Evolutionary conservation across 495 filamentous ascomycete species (phyloP), one percentile per base, ranked within the genome.

Genomic region (Hyaloscypha bicolor): DNA sequence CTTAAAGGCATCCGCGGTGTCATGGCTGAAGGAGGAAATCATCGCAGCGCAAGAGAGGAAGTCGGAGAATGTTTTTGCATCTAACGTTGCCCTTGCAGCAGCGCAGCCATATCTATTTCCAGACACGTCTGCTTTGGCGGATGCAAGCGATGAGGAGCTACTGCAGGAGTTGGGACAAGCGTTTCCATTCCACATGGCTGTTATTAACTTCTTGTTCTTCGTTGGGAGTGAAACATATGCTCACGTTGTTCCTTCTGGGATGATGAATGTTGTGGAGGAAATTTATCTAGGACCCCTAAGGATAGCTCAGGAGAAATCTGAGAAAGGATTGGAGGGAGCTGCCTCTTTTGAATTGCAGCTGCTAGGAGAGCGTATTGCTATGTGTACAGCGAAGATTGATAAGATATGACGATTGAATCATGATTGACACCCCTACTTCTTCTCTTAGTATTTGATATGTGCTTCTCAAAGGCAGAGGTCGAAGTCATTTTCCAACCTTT

Each of bases 1-100:
- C 3, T 83, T 95, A 55, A 93, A 92, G 69, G 93, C 90, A 16
- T 88, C 87, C 62, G 93, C 94, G 0, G 85, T 98, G 12, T 84
- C 86, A 30, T 97, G 96, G 91, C 79, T 97, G 4, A 94, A 93
- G 74, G 88, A 93, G 60, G 94, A 97, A 75, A 85, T 94, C 3
- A 79, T 94, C 16, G 76, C 79, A 29, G 79, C 86, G 22, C 37
- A 62, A 19, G 63, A 75, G 25, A 48, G 64, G 39, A 62, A 63
- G 45, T 56, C 69, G 4, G 65, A 75, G 65, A 85, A 85, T 62
- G 80, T 90, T 35, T 94, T 92, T 67, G 74, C 85, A 9, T 84
- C 80, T 2, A 80, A 86, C 4, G 78, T 78, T 35, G 77, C 79
- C 8, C 74, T 86, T 4, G 73, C 79, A 58, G 81, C 81, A 35